Evolutionary conservation across 345 rosid genomes (phyloP).

Genomic region (Eutrema japonicum): DNA sequence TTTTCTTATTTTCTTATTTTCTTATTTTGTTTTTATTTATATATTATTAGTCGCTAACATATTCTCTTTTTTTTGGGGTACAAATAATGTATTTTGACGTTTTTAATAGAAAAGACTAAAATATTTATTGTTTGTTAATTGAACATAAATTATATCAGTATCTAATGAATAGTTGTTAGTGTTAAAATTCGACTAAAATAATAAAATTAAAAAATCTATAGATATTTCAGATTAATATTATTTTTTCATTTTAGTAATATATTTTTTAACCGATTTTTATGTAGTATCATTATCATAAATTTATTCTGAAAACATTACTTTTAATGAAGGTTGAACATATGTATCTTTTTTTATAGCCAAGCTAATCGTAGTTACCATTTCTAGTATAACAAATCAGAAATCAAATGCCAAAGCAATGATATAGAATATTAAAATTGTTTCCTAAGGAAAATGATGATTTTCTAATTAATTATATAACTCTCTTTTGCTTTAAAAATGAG

Average conservation of each 20-base stretch:
- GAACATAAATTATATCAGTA: too few species aligned
- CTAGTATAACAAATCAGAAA: slow-evolving; percentile 23
- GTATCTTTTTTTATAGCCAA: slow-evolving; percentile 3
- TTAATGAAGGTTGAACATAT: slow-evolving; percentile 15
- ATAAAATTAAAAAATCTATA: not conserved
- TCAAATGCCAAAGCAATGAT: slow-evolving; percentile 37
- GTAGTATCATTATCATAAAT: not conserved
- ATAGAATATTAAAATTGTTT: slow-evolving; percentile 36
- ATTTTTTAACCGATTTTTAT: not conserved
- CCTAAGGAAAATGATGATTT: slow-evolving; percentile 40
- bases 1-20: slow-evolving; percentile 5
- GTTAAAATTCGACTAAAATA: not conserved
- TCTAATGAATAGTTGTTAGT: too few species aligned
- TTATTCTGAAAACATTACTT: not conserved
- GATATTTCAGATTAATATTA: not conserved
- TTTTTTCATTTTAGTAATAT: not conserved
- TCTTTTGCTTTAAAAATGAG: not conserved
- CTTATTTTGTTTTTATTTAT: not conserved
- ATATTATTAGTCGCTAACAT: not conserved
- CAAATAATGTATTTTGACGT: too few species aligned
- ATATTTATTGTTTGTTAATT: too few species aligned
- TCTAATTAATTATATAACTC: slow-evolving; percentile 1
- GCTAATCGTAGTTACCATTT: slow-evolving; percentile 22
- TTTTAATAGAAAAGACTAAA: too few species aligned
- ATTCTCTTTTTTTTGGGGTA: not conserved